phyloP scores from a whole-genome alignment of 176 grass and related monocot genomes.

The Oropetium thomaeum region DNA sequence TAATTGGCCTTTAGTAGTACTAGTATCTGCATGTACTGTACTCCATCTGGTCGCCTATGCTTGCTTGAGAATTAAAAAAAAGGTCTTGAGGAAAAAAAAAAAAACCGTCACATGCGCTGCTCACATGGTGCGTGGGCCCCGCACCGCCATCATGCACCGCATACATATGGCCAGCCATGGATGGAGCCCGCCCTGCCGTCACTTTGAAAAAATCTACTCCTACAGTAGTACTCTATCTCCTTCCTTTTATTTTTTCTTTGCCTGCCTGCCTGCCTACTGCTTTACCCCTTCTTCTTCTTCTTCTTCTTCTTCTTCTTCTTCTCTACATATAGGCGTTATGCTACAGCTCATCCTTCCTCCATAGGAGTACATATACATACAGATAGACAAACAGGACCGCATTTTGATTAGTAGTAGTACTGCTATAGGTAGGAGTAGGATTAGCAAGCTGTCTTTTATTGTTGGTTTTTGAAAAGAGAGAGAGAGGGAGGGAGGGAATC shows the following conservation, averaged over 20 bases:
- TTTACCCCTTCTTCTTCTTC: background rate
- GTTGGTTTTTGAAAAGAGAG: background rate
- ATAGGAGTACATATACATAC: too few relatives aligned
- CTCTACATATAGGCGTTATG: too few relatives aligned
- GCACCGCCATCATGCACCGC: constrained; percentile 38
- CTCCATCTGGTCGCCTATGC: constrained; percentile 19
- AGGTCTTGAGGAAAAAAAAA: background rate
- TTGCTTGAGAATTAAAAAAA: constrained; percentile 55
- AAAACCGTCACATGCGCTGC: constrained; percentile 34
- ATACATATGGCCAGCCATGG: background rate
- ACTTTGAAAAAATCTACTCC: constrained; percentile 48
- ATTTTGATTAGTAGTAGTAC: constrained; percentile 23
- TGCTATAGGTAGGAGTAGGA: background rate
- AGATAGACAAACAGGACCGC: background rate
- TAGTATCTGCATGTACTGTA: background rate
- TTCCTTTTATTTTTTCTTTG: background rate
- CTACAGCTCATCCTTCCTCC: too few relatives aligned
- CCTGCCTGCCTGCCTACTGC: background rate
- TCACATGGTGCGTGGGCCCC: constrained; percentile 38
- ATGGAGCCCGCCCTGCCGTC: constrained; percentile 37
- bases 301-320: too few relatives aligned
- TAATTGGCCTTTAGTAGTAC: too few relatives aligned
- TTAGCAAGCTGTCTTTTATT: constrained; percentile 10
- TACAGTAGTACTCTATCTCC: background rate
- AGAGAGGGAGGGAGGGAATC: background rate